Percentiles rank a stretch among this genome's conserved stretches.
Conservation (phyloP, 345 rosid species). For the Salix arbutifolia region DNA sequence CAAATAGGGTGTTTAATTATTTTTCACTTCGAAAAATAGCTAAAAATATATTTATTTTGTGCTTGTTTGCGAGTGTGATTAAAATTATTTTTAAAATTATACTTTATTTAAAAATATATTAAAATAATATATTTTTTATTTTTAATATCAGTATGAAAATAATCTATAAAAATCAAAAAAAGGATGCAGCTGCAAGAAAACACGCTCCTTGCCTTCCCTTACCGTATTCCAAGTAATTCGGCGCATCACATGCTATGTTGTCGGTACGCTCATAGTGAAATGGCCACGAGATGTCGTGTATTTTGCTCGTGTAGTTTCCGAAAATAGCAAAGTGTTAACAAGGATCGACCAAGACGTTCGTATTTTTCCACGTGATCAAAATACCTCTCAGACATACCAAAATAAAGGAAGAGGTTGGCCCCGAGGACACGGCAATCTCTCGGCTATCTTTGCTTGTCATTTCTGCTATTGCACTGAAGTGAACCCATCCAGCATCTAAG, state of each 20-base stretch:
- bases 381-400: background rate
- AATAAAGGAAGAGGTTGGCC: background rate
- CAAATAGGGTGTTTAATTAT: no score
- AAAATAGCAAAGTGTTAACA: background rate
- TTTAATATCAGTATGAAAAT: no score
- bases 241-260: slow-evolving; percentile 15
- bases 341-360: background rate
- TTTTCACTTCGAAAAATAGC: no score
- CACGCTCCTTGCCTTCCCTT: background rate
- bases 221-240: slow-evolving; percentile 17
- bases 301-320: slow-evolving; percentile 1
- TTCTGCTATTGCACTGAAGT: background rate
- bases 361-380: background rate
- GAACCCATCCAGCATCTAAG: background rate
- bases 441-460: background rate
- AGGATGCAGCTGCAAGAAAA: background rate
- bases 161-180: no score
- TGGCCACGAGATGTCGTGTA: background rate
- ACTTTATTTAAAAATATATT: no score
- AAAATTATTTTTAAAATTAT: no score
- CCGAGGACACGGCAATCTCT: background rate
- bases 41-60: no score
- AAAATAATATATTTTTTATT: no score
- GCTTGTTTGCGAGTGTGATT: no score
- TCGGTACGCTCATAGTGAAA: background rate